A percentile compares a stretch with the other conserved stretches of the same genome.
Conservation (phyloP, 441 rosid species). For the Populus hybrid region DNA sequence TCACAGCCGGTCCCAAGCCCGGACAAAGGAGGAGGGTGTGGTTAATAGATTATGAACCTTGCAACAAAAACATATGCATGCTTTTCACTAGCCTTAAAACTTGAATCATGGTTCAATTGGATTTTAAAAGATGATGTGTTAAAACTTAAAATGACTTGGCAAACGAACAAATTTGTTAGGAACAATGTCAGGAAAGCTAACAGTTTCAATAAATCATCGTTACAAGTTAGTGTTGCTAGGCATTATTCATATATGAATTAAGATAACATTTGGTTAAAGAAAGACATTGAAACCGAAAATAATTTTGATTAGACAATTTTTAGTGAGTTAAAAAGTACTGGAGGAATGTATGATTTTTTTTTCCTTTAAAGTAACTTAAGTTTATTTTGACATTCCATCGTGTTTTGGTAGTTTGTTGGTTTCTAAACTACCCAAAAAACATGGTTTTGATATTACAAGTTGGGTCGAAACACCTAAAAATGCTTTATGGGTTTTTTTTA, state of each 20-base stretch:
- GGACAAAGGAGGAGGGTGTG: slow-evolving; percentile 66
- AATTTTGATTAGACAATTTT: too few relatives aligned
- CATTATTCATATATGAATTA: too few relatives aligned
- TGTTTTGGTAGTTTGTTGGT: not conserved
- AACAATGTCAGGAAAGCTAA: too few relatives aligned
- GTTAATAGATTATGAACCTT: not conserved
- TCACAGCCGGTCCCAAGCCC: slow-evolving; percentile 78
- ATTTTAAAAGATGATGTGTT: not conserved
- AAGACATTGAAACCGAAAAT: too few relatives aligned
- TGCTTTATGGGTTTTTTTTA: not conserved
- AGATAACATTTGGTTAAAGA: too few relatives aligned
- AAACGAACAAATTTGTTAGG: not conserved
- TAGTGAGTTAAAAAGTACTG: too few relatives aligned
- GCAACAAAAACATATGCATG: not conserved
- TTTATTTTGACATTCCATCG: not conserved
- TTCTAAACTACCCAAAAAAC: not conserved
- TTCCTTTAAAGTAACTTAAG: not conserved
- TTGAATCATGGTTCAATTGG: not conserved
- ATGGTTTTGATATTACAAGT: too few relatives aligned
- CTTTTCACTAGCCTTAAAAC: not conserved
- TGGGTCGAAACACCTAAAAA: too few relatives aligned
- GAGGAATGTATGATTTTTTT: too few relatives aligned
- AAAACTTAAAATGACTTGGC: not conserved
- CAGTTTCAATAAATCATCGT: too few relatives aligned
- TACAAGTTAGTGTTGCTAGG: too few relatives aligned